Evolutionary conservation across 2,329 filamentous ascomycete species (phyloP).

Genomic region (Beauveria bassiana): DNA sequence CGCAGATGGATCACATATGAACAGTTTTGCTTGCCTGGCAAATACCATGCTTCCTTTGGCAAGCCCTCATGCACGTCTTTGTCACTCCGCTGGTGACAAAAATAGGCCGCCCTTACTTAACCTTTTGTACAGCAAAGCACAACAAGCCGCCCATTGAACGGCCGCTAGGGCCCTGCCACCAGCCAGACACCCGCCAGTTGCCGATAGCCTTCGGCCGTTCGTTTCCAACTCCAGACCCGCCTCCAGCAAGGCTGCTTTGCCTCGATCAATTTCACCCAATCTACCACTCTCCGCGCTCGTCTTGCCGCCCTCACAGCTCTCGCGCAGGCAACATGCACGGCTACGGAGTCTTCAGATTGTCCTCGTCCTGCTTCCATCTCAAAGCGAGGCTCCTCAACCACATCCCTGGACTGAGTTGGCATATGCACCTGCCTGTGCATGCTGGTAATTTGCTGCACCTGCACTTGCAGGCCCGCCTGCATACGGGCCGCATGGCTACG

Average conservation of each 20-base stretch:
- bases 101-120: not conserved
- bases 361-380: not conserved
- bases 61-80: constrained; percentile 4
- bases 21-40: not conserved
- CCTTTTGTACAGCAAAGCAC: not conserved
- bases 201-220: constrained; percentile 4
- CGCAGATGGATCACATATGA: not conserved
- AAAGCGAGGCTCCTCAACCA: not conserved
- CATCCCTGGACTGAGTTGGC: not conserved
- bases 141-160: constrained; percentile 4
- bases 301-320: not conserved
- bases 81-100: not conserved
- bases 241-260: not conserved
- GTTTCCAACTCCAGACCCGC: not conserved
- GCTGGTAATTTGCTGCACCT: constrained; percentile 9
- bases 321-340: not conserved
- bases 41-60: not conserved
- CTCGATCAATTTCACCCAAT: not conserved
- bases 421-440: constrained; percentile 7
- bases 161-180: not conserved
- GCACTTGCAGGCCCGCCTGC: constrained; percentile 9
- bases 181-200: constrained; percentile 6
- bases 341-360: not conserved
- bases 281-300: not conserved
- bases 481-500: constrained; percentile 1